A percentile compares a stretch with the other conserved stretches of the same genome.
These are phyloP conservation scores for Endocarpon pusillum DNA, from an alignment of 495 filamentous ascomycete species.

Conservation along the genomic window DNA sequence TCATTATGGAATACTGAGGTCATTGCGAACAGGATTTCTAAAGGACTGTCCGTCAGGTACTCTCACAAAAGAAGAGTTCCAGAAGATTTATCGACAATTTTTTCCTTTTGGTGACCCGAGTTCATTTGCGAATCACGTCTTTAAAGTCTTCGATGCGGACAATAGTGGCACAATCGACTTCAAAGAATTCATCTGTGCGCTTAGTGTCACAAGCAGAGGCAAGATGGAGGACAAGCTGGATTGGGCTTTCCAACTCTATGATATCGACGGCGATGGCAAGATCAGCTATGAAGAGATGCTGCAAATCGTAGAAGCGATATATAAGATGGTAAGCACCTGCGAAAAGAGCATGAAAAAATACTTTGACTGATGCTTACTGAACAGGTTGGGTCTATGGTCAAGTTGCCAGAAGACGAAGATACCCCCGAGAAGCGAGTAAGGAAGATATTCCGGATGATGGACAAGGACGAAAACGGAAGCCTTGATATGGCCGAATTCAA, in stretches of 20 bases:
- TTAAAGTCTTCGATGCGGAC: conserved; percentile 96
- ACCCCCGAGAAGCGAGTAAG: conserved; percentile 94
- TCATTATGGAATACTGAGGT: neutral
- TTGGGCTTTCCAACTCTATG: conserved; percentile 98
- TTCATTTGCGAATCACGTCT: conserved; percentile 95
- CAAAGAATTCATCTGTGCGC: conserved; percentile 97
- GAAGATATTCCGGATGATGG: conserved; percentile 99
- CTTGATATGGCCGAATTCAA: conserved; percentile 95
- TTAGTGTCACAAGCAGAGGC: conserved; percentile 89
- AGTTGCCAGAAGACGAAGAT: conserved; percentile 94
- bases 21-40: conserved; percentile 54
- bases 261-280: conserved; percentile 97
- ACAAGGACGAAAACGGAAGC: conserved; percentile 95
- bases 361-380: no score
- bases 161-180: conserved; percentile 97
- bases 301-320: conserved; percentile 95
- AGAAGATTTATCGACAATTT: conserved; percentile 99
- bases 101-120: conserved; percentile 97
- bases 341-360: no score
- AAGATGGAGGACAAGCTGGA: conserved; percentile 99
- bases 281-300: conserved; percentile 99
- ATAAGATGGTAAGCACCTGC: conserved; percentile 88
- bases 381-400: conserved; percentile 97
- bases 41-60: conserved; percentile 96
- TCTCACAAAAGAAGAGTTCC: conserved; percentile 94